These are phyloP conservation scores for Russula abietina DNA, from an alignment of 768 basidiomycete genomes.

Conservation along the genomic window DNA sequence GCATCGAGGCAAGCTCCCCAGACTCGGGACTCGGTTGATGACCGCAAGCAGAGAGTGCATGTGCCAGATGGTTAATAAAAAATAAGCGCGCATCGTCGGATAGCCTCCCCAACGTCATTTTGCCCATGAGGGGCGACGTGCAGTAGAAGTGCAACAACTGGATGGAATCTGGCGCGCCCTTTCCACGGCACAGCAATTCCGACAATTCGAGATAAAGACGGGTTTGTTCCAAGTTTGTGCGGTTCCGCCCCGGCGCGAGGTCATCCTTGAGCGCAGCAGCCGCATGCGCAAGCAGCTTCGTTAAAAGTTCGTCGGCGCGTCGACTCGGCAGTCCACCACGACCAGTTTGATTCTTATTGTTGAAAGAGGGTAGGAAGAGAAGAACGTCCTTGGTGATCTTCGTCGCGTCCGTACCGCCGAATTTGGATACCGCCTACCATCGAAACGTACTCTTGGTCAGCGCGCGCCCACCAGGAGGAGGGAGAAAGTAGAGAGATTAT, in stretches of 20 bases:
- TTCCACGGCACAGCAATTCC: conserved; percentile 38
- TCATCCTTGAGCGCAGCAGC: conserved; percentile 33
- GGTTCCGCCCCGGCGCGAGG: conserved; percentile 28
- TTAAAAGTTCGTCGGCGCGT: conserved; percentile 38
- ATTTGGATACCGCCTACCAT: conserved; percentile 45
- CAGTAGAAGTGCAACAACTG: conserved; percentile 52
- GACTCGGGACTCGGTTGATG: conserved; percentile 28
- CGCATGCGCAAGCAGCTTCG: conserved; percentile 37
- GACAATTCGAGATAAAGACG: conserved; percentile 45
- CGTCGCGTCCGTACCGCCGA: conserved; percentile 38
- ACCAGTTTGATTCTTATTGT: conserved; percentile 5
- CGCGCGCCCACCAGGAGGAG: neutral
- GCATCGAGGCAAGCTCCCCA: conserved; percentile 35
- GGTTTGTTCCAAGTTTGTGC: conserved; percentile 33
- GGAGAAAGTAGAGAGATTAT: neutral
- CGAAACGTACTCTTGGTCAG: neutral
- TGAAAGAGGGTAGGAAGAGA: conserved; percentile 44
- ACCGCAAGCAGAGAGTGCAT: conserved; percentile 39
- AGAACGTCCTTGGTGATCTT: conserved; percentile 50
- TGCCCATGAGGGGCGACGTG: conserved; percentile 36
- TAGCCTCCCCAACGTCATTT: conserved; percentile 44
- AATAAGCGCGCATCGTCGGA: conserved; percentile 38
- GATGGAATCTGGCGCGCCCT: conserved; percentile 38
- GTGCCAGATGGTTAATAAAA: conserved; percentile 44
- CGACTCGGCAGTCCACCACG: conserved; percentile 27